Evolutionary conservation across 495 filamentous ascomycete genomes (phyloP).

Genomic region (Hypoxylon crocopeplum): DNA sequence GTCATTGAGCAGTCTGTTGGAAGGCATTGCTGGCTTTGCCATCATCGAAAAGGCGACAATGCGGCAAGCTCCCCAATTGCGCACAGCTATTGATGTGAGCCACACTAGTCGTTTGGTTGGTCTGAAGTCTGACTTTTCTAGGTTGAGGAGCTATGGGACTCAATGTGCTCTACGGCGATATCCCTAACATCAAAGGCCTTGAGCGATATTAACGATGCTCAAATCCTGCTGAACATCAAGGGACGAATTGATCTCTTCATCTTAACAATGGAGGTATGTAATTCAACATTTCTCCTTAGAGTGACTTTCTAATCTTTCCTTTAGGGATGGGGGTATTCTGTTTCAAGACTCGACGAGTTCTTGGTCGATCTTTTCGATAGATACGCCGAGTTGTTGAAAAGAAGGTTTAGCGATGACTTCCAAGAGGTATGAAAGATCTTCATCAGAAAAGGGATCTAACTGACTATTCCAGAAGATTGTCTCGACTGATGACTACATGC

Average conservation of each 20-base stretch:
- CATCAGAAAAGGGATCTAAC: slow-evolving; percentile 69
- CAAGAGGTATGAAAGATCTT: slow-evolving; percentile 73
- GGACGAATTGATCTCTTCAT: slow-evolving; percentile 92
- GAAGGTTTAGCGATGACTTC: slow-evolving; percentile 90
- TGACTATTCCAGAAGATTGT: slow-evolving; percentile 82
- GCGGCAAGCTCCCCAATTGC: slow-evolving; percentile 79
- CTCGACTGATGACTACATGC: slow-evolving; percentile 98
- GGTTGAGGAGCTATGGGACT: slow-evolving; percentile 98
- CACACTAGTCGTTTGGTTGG: background rate
- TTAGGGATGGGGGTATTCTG: slow-evolving; percentile 86
- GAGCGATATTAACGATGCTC: slow-evolving; percentile 78
- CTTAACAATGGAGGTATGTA: slow-evolving; percentile 88
- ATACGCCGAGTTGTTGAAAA: slow-evolving; percentile 91
- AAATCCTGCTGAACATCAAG: slow-evolving; percentile 88
- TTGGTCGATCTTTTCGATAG: slow-evolving; percentile 87
- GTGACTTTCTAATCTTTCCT: slow-evolving; percentile 27
- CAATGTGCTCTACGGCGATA: slow-evolving; percentile 90
- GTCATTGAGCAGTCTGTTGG: slow-evolving; percentile 82
- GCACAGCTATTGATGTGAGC: slow-evolving; percentile 83
- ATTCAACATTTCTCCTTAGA: background rate
- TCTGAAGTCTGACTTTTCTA: slow-evolving; percentile 46
- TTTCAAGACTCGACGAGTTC: slow-evolving; percentile 80
- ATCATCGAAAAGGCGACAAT: slow-evolving; percentile 96
- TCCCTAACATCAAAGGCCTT: slow-evolving; percentile 78
- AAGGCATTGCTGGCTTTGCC: slow-evolving; percentile 94